These are phyloP conservation scores for Clathrus columnatus DNA, from an alignment of 768 basidiomycete species.

Conservation along the genomic window DNA sequence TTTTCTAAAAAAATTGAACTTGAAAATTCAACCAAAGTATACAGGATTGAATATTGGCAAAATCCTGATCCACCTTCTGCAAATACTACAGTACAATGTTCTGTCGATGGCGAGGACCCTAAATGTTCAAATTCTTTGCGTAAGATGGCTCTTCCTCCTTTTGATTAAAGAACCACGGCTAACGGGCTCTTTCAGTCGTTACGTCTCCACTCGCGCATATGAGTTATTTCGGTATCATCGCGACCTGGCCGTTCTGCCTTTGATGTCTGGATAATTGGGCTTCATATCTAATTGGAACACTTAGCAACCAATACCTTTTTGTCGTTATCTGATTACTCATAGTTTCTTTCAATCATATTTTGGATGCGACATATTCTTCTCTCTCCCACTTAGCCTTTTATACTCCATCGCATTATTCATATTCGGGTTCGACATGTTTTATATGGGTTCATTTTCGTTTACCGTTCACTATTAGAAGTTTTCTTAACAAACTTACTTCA, in stretches of 20 bases:
- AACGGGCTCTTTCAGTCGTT: not conserved
- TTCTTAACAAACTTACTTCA: too few relatives aligned
- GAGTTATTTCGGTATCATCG: conserved; percentile 1
- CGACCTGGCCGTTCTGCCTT: conserved; percentile 2
- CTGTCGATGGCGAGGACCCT: conserved; percentile 39
- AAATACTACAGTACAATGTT: conserved; percentile 34
- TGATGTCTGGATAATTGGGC: too few relatives aligned
- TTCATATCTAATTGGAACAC: too few relatives aligned
- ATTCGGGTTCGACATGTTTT: too few relatives aligned
- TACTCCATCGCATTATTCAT: too few relatives aligned
- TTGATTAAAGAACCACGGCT: not conserved
- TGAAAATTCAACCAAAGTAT: not conserved
- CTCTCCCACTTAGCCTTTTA: too few relatives aligned
- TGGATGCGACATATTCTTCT: too few relatives aligned
- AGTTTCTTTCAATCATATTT: too few relatives aligned
- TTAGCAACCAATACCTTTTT: too few relatives aligned
- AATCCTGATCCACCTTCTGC: conserved; percentile 32
- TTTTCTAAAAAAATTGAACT: not conserved
- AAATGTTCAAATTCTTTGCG: conserved; percentile 39
- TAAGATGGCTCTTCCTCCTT: conserved; percentile 2
- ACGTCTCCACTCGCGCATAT: conserved; percentile 1
- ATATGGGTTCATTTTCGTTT: too few relatives aligned
- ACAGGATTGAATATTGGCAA: conserved; percentile 46
- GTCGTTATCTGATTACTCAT: too few relatives aligned
- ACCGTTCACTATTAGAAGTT: too few relatives aligned